These are phyloP conservation scores for Cladosporium velox DNA, from an alignment of 2,329 filamentous ascomycete genomes.

Conservation along the genomic window DNA sequence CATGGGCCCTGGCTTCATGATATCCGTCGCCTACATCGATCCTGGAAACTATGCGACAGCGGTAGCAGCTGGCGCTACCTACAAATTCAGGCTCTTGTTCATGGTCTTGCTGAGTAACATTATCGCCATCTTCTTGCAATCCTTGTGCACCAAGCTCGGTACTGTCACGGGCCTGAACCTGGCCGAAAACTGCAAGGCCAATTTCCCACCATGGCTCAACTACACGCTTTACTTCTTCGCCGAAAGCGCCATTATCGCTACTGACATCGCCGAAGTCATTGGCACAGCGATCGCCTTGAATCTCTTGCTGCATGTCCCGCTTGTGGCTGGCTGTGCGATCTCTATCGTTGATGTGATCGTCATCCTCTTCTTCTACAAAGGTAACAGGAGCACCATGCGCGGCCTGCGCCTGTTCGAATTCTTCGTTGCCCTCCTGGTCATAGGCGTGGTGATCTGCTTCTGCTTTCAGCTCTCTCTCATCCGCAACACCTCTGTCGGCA, in stretches of 20 bases:
- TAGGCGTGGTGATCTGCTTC: slow-evolving; percentile 71
- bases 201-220: slow-evolving; percentile 57
- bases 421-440: slow-evolving; percentile 63
- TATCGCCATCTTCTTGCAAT: slow-evolving; percentile 71
- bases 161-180: slow-evolving; percentile 53
- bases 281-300: slow-evolving; percentile 71
- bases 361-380: slow-evolving; percentile 67
- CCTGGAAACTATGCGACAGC: slow-evolving; percentile 69
- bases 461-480: slow-evolving; percentile 69
- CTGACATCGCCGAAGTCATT: slow-evolving; percentile 65
- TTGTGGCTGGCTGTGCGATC: slow-evolving; percentile 68
- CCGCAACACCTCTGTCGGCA: slow-evolving; percentile 54
- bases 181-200: slow-evolving; percentile 51
- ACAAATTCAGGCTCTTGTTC: slow-evolving; percentile 67
- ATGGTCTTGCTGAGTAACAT: slow-evolving; percentile 69
- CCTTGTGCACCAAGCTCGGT: slow-evolving; percentile 62
- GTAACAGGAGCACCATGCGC: slow-evolving; percentile 57
- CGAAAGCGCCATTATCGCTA: slow-evolving; percentile 60
- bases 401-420: slow-evolving; percentile 64
- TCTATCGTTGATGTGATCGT: slow-evolving; percentile 69
- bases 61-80: slow-evolving; percentile 67
- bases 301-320: slow-evolving; percentile 62
- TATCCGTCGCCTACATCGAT: slow-evolving; percentile 53
- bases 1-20: slow-evolving; percentile 68
- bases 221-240: slow-evolving; percentile 56